These are phyloP conservation scores for Osmozyma mogii DNA, from an alignment of 805 yeast genomes.

Conservation along the genomic window DNA sequence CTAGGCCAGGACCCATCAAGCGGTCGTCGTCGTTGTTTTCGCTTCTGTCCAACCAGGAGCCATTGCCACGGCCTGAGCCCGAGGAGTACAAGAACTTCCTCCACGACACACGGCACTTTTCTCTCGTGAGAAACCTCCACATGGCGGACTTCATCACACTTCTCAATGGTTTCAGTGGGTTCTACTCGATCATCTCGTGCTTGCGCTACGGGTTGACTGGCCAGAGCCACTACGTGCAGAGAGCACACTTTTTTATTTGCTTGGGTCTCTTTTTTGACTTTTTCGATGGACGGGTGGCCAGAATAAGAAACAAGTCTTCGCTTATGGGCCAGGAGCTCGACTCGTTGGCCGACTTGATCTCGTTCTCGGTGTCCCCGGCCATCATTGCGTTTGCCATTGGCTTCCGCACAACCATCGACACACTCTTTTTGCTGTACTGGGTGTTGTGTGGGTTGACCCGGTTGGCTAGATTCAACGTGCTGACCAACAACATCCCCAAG, in stretches of 20 bases:
- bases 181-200: conserved; percentile 82
- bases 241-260: conserved; percentile 86
- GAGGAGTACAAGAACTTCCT: conserved; percentile 73
- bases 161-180: conserved; percentile 90
- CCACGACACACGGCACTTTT: conserved; percentile 76
- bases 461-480: conserved; percentile 91
- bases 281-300: conserved; percentile 94
- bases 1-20: conserved; percentile 25
- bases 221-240: conserved; percentile 61
- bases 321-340: conserved; percentile 97
- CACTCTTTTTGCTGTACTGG: conserved; percentile 67
- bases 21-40: conserved; percentile 48
- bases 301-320: conserved; percentile 84
- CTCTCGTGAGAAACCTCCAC: conserved; percentile 79
- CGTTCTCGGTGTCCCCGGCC: conserved; percentile 96
- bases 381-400: conserved; percentile 89
- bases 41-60: conserved; percentile 46
- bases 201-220: conserved; percentile 70
- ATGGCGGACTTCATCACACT: conserved; percentile 95
- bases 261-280: conserved; percentile 93
- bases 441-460: conserved; percentile 91
- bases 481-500: conserved; percentile 88
- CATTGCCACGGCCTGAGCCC: conserved; percentile 70
- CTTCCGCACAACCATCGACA: conserved; percentile 76
- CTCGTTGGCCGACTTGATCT: conserved; percentile 88